Evolutionary conservation across 495 filamentous ascomycete genomes (phyloP).

Genomic region (Podospora bellae-mahoneyi): DNA sequence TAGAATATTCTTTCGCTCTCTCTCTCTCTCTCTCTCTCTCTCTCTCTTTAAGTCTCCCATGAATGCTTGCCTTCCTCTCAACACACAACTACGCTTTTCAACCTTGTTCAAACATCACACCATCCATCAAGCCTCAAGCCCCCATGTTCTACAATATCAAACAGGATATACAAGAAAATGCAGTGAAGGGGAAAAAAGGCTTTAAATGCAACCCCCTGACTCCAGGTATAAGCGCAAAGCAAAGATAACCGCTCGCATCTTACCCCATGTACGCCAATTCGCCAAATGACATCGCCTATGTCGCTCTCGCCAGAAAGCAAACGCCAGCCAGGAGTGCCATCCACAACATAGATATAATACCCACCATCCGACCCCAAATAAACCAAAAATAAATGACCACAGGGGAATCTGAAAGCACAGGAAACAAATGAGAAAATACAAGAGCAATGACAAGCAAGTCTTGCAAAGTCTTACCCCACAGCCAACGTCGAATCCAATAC

Average conservation of each 20-base stretch:
- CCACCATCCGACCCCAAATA: not conserved
- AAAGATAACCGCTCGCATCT: not conserved
- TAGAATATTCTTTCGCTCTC: constrained; percentile 10
- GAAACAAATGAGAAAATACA: constrained; percentile 3
- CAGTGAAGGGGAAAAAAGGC: not conserved
- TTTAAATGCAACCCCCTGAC: not conserved
- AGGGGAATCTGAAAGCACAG: constrained; percentile 4
- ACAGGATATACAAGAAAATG: not conserved
- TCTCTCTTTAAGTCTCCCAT: not conserved
- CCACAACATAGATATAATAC: not conserved
- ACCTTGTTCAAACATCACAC: not conserved
- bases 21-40: not conserved
- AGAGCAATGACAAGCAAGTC: not conserved
- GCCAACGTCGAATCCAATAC: constrained; percentile 62
- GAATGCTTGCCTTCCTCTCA: not conserved
- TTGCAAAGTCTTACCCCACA: constrained; percentile 21
- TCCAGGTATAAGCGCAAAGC: not conserved
- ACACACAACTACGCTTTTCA: not conserved
- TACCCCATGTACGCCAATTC: not conserved
- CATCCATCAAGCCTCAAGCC: not conserved
- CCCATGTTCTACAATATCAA: not conserved
- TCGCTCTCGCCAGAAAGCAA: not conserved
- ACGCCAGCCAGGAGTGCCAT: not conserved
- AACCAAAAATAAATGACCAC: not conserved
- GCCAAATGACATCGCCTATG: not conserved